Evolutionary conservation across 1,284 basidiomycete genomes (phyloP), one percentile per base, ranked within the genome.

Genomic region (Boletus sp.): DNA sequence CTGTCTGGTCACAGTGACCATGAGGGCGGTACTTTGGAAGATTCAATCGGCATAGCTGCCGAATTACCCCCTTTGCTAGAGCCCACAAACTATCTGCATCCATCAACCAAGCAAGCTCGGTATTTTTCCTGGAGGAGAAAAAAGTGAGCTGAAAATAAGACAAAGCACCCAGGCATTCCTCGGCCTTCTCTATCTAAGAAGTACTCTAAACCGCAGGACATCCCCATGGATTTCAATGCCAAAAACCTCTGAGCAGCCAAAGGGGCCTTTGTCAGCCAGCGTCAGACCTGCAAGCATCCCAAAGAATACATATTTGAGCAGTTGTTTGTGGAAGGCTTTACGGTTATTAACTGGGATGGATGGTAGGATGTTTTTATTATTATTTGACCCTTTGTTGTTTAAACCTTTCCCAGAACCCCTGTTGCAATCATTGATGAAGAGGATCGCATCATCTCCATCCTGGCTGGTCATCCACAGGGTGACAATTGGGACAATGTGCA

Each of bases 1-100:
- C 8, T 27, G 9, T 46, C 27, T 13, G 9, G 27, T 7, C 27
- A 46, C 13, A 31, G 45, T 3, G 12, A 46, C 18, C 18, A 46
- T 31, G 18, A 43, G 22, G 15, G 13, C 2, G 7, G 7, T 11
- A 24, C 42, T 6, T 24, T 43, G 22, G 22, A 43, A 8, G 13
- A 24, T 6, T 12, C 13, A 13, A n/a, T 41, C 8, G 4, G 2
- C 6, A 11, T 20, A 8, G 11, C 11, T 2, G 7, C n/a, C n/a
- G 1, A 20, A n/a, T 41, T 6, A n/a, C 9, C 5, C 11, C 24
- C 18, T 9, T 4, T 13, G 0, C 27, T 12, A 31, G 12, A 29
- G 18, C 4, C n/a, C 5, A 29, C 0, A n/a, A 31, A n/a, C 3
- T 1, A 12, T 2, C 18, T 5, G 7, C 2, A 4, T 31, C 27